Percentiles rank a stretch among this genome's conserved stretches.
phyloP scores from a whole-genome alignment of 202 grass and related monocot genomes.

The Setaria italica region DNA sequence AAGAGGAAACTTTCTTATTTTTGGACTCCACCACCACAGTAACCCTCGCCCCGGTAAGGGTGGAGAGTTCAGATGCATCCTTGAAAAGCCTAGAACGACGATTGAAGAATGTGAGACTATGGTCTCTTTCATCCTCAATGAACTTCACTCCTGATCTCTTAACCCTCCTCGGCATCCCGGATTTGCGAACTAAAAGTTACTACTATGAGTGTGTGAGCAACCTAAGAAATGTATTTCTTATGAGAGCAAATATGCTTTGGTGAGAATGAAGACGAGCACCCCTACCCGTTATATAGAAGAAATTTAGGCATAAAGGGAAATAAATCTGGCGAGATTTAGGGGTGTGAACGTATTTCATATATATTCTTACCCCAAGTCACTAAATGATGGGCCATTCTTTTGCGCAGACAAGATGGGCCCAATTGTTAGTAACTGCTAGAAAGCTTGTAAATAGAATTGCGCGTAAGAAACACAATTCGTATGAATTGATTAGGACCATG shows the following conservation, averaged over 20 bases:
- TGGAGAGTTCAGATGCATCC: constrained; percentile 27
- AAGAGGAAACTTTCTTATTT: constrained; percentile 34
- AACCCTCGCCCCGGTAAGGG: constrained; percentile 40
- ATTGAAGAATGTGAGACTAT: constrained; percentile 46
- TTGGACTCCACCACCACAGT: constrained; percentile 37
- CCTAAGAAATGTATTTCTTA: neutral
- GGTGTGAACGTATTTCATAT: neutral
- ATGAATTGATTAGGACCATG: neutral
- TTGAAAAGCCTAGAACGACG: constrained; percentile 36
- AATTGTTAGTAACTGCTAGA: neutral
- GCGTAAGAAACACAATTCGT: neutral
- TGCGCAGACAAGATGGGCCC: neutral
- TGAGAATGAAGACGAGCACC: neutral
- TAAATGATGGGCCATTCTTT: neutral
- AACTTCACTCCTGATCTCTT: constrained; percentile 41
- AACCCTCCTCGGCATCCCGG: constrained; percentile 10
- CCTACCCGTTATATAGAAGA: constrained; percentile 15
- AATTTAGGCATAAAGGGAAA: neutral
- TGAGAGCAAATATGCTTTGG: neutral
- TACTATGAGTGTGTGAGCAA: neutral
- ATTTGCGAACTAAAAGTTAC: neutral
- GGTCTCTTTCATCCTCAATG: constrained; percentile 9
- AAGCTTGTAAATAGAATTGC: neutral
- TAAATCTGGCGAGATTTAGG: neutral
- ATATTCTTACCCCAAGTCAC: neutral